phyloP scores from a whole-genome alignment of 1,139 yeast genomes.

The Wickerhamomyces sp. region DNA sequence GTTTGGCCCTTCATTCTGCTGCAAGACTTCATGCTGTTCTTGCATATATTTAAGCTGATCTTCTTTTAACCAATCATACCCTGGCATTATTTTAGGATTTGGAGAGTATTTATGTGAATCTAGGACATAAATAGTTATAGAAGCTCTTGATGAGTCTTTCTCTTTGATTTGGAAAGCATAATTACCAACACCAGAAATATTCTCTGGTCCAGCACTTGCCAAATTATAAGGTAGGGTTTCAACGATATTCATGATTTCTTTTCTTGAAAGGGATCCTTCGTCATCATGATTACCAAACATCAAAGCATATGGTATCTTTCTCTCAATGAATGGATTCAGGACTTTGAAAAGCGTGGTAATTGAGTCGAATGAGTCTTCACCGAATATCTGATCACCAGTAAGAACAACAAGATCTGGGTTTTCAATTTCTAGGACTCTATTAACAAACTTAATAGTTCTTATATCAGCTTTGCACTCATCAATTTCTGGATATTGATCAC shows the following conservation, averaged over 20 bases:
- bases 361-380: conserved; percentile 64
- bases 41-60: conserved; percentile 62
- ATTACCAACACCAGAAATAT: conserved; percentile 76
- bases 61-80: conserved; percentile 83
- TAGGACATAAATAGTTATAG: conserved; percentile 60
- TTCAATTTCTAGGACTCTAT: conserved; percentile 63
- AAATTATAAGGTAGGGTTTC: conserved; percentile 61
- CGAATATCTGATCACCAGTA: conserved; percentile 86
- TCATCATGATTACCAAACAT: conserved; percentile 73
- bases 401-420: conserved; percentile 77
- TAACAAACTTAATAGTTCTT: conserved; percentile 58
- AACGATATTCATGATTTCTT: conserved; percentile 54
- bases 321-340: conserved; percentile 56
- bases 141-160: conserved; percentile 38
- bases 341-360: conserved; percentile 74
- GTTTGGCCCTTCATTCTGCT: conserved; percentile 33
- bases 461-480: conserved; percentile 70
- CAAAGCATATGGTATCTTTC: conserved; percentile 75
- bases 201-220: conserved; percentile 57
- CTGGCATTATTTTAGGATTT: conserved; percentile 60
- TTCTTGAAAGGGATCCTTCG: conserved; percentile 65
- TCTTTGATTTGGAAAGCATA: conserved; percentile 53
- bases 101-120: conserved; percentile 77
- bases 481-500: conserved; percentile 62
- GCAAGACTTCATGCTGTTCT: conserved; percentile 32